Percentiles rank a stretch among this genome's conserved stretches.
These are phyloP conservation scores for Astragalus membranaceus DNA, from an alignment of 306 rosid genomes.

Conservation along the genomic window DNA sequence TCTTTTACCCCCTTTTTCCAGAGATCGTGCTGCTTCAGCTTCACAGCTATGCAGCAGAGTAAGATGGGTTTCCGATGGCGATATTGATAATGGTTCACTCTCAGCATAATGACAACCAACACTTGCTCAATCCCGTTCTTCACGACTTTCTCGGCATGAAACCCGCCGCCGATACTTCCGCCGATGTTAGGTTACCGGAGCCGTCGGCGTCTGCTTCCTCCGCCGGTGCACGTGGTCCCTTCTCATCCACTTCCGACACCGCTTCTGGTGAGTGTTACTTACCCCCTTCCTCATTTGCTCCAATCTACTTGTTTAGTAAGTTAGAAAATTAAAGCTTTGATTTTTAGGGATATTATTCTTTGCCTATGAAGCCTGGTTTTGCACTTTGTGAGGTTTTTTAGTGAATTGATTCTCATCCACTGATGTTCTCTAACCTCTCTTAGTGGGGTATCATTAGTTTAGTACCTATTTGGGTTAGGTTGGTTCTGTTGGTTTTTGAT, in stretches of 20 bases:
- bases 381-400: slow-evolving; percentile 2
- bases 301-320: not conserved
- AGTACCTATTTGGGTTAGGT: slow-evolving; percentile 28
- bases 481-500: slow-evolving; percentile 21
- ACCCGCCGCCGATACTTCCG: slow-evolving; percentile 34
- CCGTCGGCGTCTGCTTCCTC: slow-evolving; percentile 50
- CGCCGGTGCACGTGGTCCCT: slow-evolving; percentile 55
- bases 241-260: slow-evolving; percentile 74
- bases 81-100: slow-evolving; percentile 49
- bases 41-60: slow-evolving; percentile 22
- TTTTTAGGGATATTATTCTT: not conserved
- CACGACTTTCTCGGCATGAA: slow-evolving; percentile 88
- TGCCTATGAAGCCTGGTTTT: not conserved
- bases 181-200: slow-evolving; percentile 40
- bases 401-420: slow-evolving; percentile 14
- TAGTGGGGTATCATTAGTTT: slow-evolving; percentile 21
- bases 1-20: not conserved
- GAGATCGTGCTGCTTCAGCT: not conserved
- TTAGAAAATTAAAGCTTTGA: not conserved
- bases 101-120: slow-evolving; percentile 22
- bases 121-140: slow-evolving; percentile 44
- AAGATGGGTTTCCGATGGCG: slow-evolving; percentile 37
- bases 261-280: slow-evolving; percentile 52
- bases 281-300: not conserved
- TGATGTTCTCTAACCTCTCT: not conserved